Evolutionary conservation across 768 basidiomycete species (phyloP).

Genomic region (Russula abietina): DNA sequence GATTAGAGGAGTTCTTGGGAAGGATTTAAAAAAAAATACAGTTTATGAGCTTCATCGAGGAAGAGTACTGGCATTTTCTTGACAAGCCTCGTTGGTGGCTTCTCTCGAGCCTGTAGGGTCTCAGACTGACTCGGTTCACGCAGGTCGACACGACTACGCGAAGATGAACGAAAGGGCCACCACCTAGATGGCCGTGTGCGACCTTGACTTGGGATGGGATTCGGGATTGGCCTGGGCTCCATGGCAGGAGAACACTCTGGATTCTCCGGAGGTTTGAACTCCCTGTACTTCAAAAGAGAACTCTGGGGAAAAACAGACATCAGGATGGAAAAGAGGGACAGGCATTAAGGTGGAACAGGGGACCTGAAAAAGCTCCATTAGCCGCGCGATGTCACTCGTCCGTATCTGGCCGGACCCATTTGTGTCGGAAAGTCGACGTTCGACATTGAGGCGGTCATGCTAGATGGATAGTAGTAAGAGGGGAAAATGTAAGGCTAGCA

Average conservation of each 20-base stretch:
- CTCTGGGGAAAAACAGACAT: conserved; percentile 23
- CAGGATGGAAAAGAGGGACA: neutral
- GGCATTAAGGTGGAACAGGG: neutral
- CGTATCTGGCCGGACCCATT: conserved; percentile 45
- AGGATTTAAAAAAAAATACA: conserved; percentile 40
- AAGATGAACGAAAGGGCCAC: conserved; percentile 18
- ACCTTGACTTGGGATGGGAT: conserved; percentile 16
- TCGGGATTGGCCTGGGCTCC: conserved; percentile 1
- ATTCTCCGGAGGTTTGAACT: conserved; percentile 26
- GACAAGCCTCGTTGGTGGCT: conserved; percentile 32
- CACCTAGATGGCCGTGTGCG: conserved; percentile 12
- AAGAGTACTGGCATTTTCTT: conserved; percentile 80
- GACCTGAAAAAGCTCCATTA: conserved; percentile 83
- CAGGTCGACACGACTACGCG: conserved; percentile 9
- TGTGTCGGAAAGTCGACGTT: conserved; percentile 50
- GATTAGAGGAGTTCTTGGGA: neutral
- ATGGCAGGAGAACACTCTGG: conserved; percentile 6
- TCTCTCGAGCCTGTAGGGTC: conserved; percentile 32
- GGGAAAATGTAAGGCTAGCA: neutral
- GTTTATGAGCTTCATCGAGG: conserved; percentile 81
- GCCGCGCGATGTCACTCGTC: conserved; percentile 72
- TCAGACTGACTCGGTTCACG: conserved; percentile 8
- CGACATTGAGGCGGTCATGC: conserved; percentile 73
- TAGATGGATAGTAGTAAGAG: conserved; percentile 29
- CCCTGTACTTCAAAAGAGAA: conserved; percentile 31